phyloP scores from a whole-genome alignment of 768 basidiomycete species.

The Suillus americanus region DNA sequence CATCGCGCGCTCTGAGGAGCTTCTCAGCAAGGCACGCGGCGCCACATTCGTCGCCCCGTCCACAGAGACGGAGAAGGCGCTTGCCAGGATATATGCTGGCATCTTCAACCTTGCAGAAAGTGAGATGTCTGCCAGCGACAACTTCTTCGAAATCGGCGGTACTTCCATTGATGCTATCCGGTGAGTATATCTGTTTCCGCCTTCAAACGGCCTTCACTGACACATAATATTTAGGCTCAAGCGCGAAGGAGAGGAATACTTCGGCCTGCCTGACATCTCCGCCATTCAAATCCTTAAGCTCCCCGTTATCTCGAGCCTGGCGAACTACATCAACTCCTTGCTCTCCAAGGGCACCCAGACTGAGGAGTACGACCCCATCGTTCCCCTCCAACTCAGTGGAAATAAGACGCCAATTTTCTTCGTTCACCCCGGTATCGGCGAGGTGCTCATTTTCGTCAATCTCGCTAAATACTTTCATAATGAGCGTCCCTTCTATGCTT shows the following conservation, averaged over 20 bases:
- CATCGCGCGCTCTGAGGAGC: conserved; percentile 26
- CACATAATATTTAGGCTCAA: conserved; percentile 17
- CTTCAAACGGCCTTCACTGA: not conserved
- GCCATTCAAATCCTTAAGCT: conserved; percentile 41
- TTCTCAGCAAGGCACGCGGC: conserved; percentile 23
- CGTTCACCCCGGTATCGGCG: conserved; percentile 45
- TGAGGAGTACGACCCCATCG: conserved; percentile 40
- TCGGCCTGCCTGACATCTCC: conserved; percentile 32
- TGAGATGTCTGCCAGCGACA: conserved; percentile 31
- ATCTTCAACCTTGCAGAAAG: conserved; percentile 28
- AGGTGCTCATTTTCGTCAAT: conserved; percentile 41
- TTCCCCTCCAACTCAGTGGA: conserved; percentile 38
- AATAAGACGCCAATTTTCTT: conserved; percentile 43
- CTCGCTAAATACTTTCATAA: conserved; percentile 40
- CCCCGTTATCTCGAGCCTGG: conserved; percentile 30
- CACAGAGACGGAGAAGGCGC: conserved; percentile 25
- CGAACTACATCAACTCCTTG: conserved; percentile 30
- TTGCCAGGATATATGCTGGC: conserved; percentile 31
- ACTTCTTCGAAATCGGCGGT: conserved; percentile 42
- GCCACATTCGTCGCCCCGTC: conserved; percentile 21
- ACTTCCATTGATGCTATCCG: conserved; percentile 39
- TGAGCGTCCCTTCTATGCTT: conserved; percentile 38
- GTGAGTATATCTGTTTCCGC: not conserved
- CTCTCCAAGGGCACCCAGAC: conserved; percentile 15
- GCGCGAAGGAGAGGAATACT: conserved; percentile 25